Evolutionary conservation across 1,284 basidiomycete species (phyloP).

Genomic region (Apiotrichum sp.): DNA sequence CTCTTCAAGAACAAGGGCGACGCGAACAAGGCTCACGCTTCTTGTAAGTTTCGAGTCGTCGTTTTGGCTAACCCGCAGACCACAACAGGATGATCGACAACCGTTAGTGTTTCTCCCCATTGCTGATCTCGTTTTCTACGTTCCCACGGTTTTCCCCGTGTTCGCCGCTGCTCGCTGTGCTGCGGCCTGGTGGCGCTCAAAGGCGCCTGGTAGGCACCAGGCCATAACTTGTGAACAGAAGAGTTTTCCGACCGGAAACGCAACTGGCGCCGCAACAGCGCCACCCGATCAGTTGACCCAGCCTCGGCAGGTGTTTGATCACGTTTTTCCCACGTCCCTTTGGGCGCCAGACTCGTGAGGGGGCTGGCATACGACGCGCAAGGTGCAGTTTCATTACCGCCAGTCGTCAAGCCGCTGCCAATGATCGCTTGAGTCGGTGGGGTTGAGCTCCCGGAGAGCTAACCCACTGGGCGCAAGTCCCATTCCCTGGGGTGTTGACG

Average conservation of each 20-base stretch:
- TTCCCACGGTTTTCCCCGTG: slow-evolving; percentile 21
- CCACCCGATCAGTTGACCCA: neutral
- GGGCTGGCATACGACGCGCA: too few species aligned
- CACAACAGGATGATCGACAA: slow-evolving; percentile 99
- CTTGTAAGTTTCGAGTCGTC: slow-evolving; percentile 52
- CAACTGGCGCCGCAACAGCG: neutral
- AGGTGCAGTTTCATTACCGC: too few species aligned
- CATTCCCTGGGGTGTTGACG: neutral
- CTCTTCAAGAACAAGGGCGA: slow-evolving; percentile 82
- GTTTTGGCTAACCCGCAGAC: slow-evolving; percentile 47
- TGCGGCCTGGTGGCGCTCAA: slow-evolving; percentile 1
- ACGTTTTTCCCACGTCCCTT: too few species aligned
- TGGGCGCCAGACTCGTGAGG: too few species aligned
- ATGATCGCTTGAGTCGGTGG: too few species aligned
- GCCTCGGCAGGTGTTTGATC: neutral
- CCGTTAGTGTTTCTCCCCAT: slow-evolving; percentile 69
- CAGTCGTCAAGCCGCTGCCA: too few species aligned
- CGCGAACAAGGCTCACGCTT: slow-evolving; percentile 81
- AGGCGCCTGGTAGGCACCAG: neutral
- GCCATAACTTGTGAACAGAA: neutral
- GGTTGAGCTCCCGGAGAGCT: neutral
- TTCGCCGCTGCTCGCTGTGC: slow-evolving; percentile 10
- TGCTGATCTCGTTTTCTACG: slow-evolving; percentile 14
- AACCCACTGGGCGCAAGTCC: neutral
- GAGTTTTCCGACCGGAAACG: neutral